Evolutionary conservation across 352 stramenopile species (phyloP).

Genomic region (Globisporangium irregulare): DNA sequence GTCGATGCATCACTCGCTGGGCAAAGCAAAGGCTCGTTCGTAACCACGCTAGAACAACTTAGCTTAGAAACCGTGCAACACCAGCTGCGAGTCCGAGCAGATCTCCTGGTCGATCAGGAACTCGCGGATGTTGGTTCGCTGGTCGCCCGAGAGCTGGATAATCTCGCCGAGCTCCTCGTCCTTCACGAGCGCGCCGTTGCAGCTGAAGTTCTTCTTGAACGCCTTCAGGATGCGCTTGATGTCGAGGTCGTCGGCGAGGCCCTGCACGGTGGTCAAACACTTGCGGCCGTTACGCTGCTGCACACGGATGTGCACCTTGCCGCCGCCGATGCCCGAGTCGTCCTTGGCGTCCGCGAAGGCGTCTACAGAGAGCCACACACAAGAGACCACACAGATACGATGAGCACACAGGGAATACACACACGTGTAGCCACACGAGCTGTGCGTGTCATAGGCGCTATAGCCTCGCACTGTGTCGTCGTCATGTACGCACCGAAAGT

Average conservation of each 20-base stretch:
- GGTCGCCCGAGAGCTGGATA: conserved; percentile 99
- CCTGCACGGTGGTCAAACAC: conserved; percentile 99
- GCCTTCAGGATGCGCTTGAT: conserved; percentile 99
- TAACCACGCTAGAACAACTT: conserved; percentile 35
- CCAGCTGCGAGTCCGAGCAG: conserved; percentile 93
- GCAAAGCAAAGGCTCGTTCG: not conserved
- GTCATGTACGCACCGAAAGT: conserved; percentile 67
- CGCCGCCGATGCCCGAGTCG: conserved; percentile 77
- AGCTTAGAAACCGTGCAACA: conserved; percentile 95
- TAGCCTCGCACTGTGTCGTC: not conserved
- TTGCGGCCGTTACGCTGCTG: conserved; percentile 99
- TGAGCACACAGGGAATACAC: conserved; percentile 3
- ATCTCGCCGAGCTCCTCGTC: conserved; percentile 98
- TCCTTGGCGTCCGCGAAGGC: conserved; percentile 88
- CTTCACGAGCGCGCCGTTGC: conserved; percentile 99
- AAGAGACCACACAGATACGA: not conserved
- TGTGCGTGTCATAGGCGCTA: not conserved
- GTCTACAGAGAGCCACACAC: conserved; percentile 38
- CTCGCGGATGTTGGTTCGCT: conserved; percentile 98
- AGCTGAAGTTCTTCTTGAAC: conserved; percentile 99
- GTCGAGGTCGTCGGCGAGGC: conserved; percentile 97
- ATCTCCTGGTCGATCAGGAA: conserved; percentile 99
- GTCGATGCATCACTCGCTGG: not conserved
- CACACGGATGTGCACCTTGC: conserved; percentile 97
- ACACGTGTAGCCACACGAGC: not conserved